phyloP scores from a whole-genome alignment of 441 rosid species.

The Syzygium malaccense region DNA sequence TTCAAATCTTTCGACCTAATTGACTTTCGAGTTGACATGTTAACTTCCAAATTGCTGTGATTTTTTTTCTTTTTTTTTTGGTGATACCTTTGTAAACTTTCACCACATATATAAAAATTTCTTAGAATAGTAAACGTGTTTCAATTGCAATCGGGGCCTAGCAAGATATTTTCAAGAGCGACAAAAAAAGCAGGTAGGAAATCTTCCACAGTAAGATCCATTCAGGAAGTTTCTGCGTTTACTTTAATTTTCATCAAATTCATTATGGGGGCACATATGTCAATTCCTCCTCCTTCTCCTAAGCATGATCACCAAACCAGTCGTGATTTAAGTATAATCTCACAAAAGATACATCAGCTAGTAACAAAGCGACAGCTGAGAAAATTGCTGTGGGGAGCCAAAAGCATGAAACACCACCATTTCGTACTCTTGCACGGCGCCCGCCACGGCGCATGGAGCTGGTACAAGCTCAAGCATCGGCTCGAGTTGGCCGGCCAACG shows the following conservation, averaged over 20 bases:
- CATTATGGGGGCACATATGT: background rate
- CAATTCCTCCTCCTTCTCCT: background rate
- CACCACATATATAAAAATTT: background rate
- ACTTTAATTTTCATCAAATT: background rate
- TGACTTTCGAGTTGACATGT: background rate
- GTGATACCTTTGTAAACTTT: background rate
- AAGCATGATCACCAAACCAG: background rate
- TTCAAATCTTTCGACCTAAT: no score
- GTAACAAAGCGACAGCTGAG: background rate
- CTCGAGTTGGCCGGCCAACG: conserved; percentile 39
- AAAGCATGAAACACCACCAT: conserved; percentile 9
- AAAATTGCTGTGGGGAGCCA: background rate
- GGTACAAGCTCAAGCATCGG: conserved; percentile 46
- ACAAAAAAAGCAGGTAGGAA: background rate
- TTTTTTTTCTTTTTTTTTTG: no score
- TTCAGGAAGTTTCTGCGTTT: background rate
- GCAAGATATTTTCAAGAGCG: background rate
- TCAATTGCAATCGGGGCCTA: background rate
- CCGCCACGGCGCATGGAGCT: conserved; percentile 51
- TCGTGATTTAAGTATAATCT: background rate
- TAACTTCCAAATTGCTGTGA: background rate
- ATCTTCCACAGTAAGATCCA: background rate
- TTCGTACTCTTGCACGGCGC: conserved; percentile 43
- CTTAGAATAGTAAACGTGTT: background rate
- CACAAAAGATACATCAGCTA: background rate